phyloP scores from a whole-genome alignment of 1,284 basidiomycete genomes.

The Marasmius fiardii region DNA sequence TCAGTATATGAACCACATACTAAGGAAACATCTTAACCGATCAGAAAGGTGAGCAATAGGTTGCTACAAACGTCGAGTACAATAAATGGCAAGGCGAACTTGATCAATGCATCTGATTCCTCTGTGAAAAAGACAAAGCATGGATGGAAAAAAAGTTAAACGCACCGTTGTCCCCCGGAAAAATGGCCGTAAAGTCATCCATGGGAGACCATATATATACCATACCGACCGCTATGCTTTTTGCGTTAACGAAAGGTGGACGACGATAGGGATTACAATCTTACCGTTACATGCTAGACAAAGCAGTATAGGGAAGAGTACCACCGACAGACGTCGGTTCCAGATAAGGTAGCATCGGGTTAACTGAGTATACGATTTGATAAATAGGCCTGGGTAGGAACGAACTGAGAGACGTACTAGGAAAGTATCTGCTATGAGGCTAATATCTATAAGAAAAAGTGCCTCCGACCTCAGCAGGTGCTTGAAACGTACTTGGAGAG shows the following conservation, averaged over 20 bases:
- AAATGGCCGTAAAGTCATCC: background rate
- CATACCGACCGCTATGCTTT: background rate
- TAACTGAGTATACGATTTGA: background rate
- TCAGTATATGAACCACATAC: background rate
- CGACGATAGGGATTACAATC: background rate
- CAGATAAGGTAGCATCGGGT: background rate
- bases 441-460: background rate
- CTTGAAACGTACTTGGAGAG: no score
- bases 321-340: background rate
- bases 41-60: background rate
- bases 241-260: background rate
- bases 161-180: background rate
- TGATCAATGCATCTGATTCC: background rate
- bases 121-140: background rate
- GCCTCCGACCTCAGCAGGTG: no score
- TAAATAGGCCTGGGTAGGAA: background rate
- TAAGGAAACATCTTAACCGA: background rate
- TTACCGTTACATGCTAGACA: background rate
- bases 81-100: background rate
- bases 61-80: background rate
- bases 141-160: background rate
- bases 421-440: background rate
- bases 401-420: background rate
- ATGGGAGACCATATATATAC: background rate
- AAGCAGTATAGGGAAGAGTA: background rate